Evolutionary conservation across 352 stramenopile genomes (phyloP).

Genomic region (Phytophthora citricola): DNA sequence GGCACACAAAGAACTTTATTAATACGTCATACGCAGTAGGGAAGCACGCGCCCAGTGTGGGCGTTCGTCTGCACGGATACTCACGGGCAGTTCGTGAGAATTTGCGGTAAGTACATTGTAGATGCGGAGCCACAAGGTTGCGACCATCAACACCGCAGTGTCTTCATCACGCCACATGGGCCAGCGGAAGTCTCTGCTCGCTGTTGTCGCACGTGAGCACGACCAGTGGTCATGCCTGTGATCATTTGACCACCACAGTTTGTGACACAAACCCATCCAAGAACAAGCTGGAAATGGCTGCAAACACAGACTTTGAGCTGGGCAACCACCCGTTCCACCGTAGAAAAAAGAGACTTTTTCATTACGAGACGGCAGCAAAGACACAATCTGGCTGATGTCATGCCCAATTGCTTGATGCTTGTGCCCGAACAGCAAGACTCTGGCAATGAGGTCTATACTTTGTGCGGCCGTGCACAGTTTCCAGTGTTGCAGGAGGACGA

Average conservation of each 20-base stretch:
- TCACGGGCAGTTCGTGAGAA: too few species aligned
- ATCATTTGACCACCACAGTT: not conserved
- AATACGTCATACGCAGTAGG: constrained; percentile 7
- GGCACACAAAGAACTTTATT: not conserved
- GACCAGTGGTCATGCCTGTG: too few species aligned
- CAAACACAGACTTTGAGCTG: constrained; percentile 10
- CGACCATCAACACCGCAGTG: constrained; percentile 1
- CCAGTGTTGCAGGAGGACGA: constrained; percentile 16
- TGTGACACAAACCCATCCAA: constrained; percentile 4
- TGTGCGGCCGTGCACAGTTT: constrained; percentile 9
- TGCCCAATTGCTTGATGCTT: constrained; percentile 3
- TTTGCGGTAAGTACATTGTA: not conserved
- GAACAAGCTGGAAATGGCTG: not conserved
- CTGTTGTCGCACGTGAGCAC: constrained; percentile 16
- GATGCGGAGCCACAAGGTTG: constrained; percentile 1
- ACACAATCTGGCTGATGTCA: constrained; percentile 22
- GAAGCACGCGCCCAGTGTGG: not conserved
- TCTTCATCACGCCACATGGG: constrained; percentile 28
- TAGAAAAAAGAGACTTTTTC: not conserved
- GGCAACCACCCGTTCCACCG: constrained; percentile 3
- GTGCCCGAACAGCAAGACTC: constrained; percentile 19
- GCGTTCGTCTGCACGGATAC: too few species aligned
- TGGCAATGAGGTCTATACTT: constrained; percentile 1
- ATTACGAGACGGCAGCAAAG: constrained; percentile 19
- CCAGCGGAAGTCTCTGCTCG: constrained; percentile 7